Conservation (phyloP, 2,329 filamentous ascomycete genomes). For the Aspergillus candidus region DNA sequence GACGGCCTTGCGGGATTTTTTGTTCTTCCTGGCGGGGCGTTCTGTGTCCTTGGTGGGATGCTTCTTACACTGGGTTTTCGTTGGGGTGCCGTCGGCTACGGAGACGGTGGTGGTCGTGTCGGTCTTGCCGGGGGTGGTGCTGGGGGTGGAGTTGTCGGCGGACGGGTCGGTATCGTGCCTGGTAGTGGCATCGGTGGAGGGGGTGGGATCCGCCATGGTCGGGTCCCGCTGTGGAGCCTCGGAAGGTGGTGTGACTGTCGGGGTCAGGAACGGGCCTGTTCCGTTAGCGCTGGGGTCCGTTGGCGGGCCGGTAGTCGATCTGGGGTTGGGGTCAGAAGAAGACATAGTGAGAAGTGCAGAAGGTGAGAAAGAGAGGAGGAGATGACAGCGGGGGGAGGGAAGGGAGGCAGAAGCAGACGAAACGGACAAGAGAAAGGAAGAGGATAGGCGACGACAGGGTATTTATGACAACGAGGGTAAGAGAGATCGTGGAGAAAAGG, state of each 20-base stretch:
- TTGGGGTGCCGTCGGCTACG: slow-evolving; percentile 19
- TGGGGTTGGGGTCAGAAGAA: neutral
- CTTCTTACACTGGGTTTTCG: slow-evolving; percentile 29
- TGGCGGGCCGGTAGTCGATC: slow-evolving; percentile 1
- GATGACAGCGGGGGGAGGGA: neutral
- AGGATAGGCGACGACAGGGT: slow-evolving; percentile 4
- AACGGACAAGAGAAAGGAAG: neutral
- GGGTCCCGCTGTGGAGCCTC: slow-evolving; percentile 19
- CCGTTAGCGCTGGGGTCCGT: slow-evolving; percentile 4
- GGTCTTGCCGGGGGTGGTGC: slow-evolving; percentile 22
- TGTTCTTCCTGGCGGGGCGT: slow-evolving; percentile 15
- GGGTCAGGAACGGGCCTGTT: too few species aligned
- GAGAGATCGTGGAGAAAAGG: too few species aligned
- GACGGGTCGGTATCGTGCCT: slow-evolving; percentile 28
- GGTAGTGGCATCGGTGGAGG: slow-evolving; percentile 13
- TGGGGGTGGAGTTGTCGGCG: slow-evolving; percentile 20
- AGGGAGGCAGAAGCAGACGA: neutral
- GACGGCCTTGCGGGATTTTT: slow-evolving; percentile 19
- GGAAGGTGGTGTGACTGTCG: slow-evolving; percentile 8
- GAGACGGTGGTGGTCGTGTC: slow-evolving; percentile 18
- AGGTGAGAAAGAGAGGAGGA: slow-evolving; percentile 1
- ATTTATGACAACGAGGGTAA: too few species aligned
- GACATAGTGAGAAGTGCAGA: slow-evolving; percentile 4
- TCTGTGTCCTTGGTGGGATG: slow-evolving; percentile 19
- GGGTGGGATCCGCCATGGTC: slow-evolving; percentile 28